Evolutionary conservation across 1,139 yeast genomes (phyloP), one percentile per base, ranked within the genome.

Genomic region (Suhomyces yuchorum): DNA sequence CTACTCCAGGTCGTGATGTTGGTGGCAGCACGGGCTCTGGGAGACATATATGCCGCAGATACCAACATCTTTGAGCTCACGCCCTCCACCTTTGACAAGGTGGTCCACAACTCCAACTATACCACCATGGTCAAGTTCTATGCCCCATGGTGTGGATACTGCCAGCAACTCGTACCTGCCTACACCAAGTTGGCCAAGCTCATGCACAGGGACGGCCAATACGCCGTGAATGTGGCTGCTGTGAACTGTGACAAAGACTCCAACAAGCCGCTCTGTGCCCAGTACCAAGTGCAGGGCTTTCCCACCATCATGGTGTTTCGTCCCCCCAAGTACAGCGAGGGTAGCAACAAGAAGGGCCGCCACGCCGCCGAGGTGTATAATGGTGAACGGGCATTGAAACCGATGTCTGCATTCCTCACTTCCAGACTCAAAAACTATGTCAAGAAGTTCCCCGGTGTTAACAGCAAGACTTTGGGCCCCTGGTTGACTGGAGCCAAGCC

Each of bases 111-210:
- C 35, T 75, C 95, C 7, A 89, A 90, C 63, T 87, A 89, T 57
- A 86, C 96, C 3, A 71, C 96, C 2, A 71, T 92, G 6, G 95
- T 93, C 17, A 92, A 91, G 67, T 93, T 92, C 63, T 93, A 93
- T 65, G 98, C 98, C 4, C 98, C 98, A 34, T 93, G 98, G 98
- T 93, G 98, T 72, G 91, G 92, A 1, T 82, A 86, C 61, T 87
- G 95, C 59, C 75, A 80, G 53, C 77, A 81, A 51, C 65, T 87
- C 51, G 75, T 77, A 53, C 79, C 81, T 2, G 73, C 81, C 1
- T 86, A 75, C 63, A 72, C 74, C 48, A 85, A 84, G 59, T 81
- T 86, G 18, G 96, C 90, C 11, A 80, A 79, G 47, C 67, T 70
- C 37, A 69, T 87, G 11, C 75, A 76, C 24, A 54, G 63, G 4